Conservation (phyloP, 805 yeast genomes). For the Teunomyces barrocoloradensis region DNA sequence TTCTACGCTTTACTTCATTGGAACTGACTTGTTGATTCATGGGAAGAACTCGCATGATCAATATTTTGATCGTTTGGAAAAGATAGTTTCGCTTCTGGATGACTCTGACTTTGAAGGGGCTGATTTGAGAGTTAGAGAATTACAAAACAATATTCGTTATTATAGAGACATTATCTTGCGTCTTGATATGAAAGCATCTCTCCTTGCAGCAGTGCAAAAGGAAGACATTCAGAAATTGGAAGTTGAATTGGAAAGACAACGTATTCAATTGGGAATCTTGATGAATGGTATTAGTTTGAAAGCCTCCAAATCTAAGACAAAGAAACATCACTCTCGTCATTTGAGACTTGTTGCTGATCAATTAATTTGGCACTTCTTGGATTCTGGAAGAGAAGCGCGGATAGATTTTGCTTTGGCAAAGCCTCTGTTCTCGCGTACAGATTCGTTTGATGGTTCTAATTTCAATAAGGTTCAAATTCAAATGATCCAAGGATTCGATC, state of each 20-base stretch:
- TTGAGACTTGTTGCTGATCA: conserved; percentile 53
- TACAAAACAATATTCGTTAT: conserved; percentile 31
- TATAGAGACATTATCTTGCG: conserved; percentile 36
- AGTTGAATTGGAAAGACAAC: conserved; percentile 31
- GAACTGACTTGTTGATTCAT: conserved; percentile 35
- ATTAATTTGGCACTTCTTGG: conserved; percentile 67
- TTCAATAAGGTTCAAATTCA: conserved; percentile 56
- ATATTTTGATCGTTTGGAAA: conserved; percentile 39
- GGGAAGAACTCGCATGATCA: conserved; percentile 24
- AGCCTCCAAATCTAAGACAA: conserved; percentile 17
- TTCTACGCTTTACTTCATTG: conserved; percentile 31
- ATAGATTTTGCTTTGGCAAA: conserved; percentile 66
- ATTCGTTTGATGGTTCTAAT: conserved; percentile 65
- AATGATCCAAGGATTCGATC: conserved; percentile 67
- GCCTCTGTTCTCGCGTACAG: conserved; percentile 59
- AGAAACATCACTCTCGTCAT: conserved; percentile 18
- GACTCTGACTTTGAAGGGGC: conserved; percentile 34
- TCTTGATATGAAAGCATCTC: conserved; percentile 33
- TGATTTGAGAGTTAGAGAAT: conserved; percentile 24
- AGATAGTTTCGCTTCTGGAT: conserved; percentile 36
- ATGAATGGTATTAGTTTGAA: conserved; percentile 30
- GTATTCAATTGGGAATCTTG: conserved; percentile 32
- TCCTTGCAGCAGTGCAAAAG: conserved; percentile 18
- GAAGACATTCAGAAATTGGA: conserved; percentile 22
- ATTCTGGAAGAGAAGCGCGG: conserved; percentile 58